Evolutionary conservation across 2,329 filamentous ascomycete genomes (phyloP).

Genomic region (Epichloe elymi): DNA sequence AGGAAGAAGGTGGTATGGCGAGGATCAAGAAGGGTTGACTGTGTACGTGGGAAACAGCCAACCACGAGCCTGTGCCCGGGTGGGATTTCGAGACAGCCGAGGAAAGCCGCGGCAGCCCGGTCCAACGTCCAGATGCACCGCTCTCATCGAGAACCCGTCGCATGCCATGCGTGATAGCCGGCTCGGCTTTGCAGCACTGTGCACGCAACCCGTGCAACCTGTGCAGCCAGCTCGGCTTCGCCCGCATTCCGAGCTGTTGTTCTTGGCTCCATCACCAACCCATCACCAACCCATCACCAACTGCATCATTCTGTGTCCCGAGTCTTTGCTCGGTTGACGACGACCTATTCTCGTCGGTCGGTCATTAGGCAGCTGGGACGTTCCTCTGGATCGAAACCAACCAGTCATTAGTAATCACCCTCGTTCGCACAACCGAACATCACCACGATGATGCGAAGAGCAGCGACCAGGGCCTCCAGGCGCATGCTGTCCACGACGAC

Average conservation of each 20-base stretch:
- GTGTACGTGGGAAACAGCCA: neutral
- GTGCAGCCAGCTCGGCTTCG: neutral
- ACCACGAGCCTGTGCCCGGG: neutral
- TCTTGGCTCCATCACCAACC: neutral
- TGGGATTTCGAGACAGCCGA: constrained; percentile 17
- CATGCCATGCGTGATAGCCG: neutral
- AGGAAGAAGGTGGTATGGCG: neutral
- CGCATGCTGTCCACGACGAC: constrained; percentile 13
- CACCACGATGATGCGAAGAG: constrained; percentile 19
- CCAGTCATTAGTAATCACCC: no score
- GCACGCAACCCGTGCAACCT: no score
- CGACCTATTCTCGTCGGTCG: no score
- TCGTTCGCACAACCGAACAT: neutral
- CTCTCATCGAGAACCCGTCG: no score
- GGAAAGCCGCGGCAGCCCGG: constrained; percentile 19
- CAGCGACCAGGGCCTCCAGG: constrained; percentile 18
- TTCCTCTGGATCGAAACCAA: no score
- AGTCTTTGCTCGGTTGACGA: neutral
- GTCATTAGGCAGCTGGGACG: no score
- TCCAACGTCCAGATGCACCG: constrained; percentile 7
- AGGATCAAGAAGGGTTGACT: neutral
- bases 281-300: neutral
- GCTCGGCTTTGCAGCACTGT: neutral
- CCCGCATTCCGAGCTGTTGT: neutral
- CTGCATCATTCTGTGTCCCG: neutral